A percentile compares a stretch with the other conserved stretches of the same genome.
Evolutionary conservation across 345 rosid species (phyloP).

Genomic region (Sisymbrium altissimum): DNA sequence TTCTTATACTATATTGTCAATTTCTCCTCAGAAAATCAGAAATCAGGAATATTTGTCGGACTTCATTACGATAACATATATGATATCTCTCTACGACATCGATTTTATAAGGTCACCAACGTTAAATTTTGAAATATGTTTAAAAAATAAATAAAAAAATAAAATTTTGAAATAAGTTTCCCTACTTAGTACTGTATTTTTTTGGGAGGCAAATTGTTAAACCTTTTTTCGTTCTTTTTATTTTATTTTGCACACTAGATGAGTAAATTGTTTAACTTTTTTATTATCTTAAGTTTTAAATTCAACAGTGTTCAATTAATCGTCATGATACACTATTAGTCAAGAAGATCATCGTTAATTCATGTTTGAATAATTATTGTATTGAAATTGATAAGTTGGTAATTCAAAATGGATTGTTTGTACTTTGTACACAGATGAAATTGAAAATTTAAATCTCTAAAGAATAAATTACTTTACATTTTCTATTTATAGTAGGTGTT

Average conservation of each 20-base stretch:
- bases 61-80: background rate
- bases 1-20: conserved; percentile 21
- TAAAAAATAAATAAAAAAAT: too few species aligned
- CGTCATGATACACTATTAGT: background rate
- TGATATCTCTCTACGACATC: background rate
- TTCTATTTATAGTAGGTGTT: background rate
- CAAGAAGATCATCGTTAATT: background rate
- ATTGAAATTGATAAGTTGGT: background rate
- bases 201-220: background rate
- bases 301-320: background rate
- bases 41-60: conserved; percentile 26
- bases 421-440: background rate
- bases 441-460: background rate
- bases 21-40: conserved; percentile 26
- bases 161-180: background rate
- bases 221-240: background rate
- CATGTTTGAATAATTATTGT: background rate
- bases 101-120: background rate
- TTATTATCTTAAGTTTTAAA: background rate
- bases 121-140: background rate
- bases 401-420: background rate
- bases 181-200: background rate
- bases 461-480: background rate
- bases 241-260: background rate
- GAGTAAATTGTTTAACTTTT: background rate